These are phyloP conservation scores for Ophiocordyceps robertsii DNA, from an alignment of 2,329 filamentous ascomycete genomes.

Conservation along the genomic window DNA sequence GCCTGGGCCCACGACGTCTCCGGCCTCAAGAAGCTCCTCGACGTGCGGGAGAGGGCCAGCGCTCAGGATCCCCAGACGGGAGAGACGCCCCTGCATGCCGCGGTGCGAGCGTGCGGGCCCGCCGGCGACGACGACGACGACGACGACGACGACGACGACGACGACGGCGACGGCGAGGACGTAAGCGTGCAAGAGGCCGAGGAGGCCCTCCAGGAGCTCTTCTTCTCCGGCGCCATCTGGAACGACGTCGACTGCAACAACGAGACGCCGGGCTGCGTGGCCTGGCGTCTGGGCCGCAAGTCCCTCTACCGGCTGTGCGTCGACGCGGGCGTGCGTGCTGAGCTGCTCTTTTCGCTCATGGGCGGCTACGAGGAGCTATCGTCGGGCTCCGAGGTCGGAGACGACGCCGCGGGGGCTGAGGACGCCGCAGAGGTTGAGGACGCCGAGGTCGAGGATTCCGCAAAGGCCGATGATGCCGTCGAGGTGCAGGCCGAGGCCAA, in stretches of 20 bases:
- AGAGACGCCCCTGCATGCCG: constrained; percentile 79
- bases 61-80: constrained; percentile 76
- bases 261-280: constrained; percentile 87
- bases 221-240: constrained; percentile 89
- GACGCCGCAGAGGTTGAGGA: too few relatives aligned
- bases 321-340: constrained; percentile 79
- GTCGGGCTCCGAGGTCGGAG: constrained; percentile 38
- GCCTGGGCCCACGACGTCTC: constrained; percentile 49
- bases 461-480: constrained; percentile 1
- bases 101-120: constrained; percentile 61
- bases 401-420: constrained; percentile 17
- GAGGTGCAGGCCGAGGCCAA: too few relatives aligned
- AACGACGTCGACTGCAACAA: constrained; percentile 80
- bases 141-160: constrained; percentile 21
- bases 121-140: constrained; percentile 12
- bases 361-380: constrained; percentile 67
- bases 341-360: constrained; percentile 70
- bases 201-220: constrained; percentile 59
- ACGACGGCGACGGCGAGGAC: too few relatives aligned
- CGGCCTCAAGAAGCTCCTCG: constrained; percentile 56
- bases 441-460: constrained; percentile 6
- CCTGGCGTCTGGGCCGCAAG: constrained; percentile 51
- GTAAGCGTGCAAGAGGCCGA: constrained; percentile 43
- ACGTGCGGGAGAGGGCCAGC: constrained; percentile 50
- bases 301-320: constrained; percentile 73